Evolutionary conservation across 208 protist species (phyloP).

Genomic region (Leishmania gerbilli): DNA sequence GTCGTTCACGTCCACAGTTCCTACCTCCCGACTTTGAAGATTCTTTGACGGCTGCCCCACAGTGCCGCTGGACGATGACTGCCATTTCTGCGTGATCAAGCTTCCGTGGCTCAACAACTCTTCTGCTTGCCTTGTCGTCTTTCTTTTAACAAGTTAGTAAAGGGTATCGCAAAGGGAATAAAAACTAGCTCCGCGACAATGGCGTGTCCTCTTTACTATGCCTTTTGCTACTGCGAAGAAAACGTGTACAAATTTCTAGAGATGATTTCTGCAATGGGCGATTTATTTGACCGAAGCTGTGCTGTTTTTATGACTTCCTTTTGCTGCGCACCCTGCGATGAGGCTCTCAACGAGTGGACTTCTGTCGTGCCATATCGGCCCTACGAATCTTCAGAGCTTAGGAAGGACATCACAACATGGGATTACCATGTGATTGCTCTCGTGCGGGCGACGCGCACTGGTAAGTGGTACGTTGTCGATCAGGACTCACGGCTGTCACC

Average conservation of each 20-base stretch:
- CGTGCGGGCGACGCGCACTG: neutral
- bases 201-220: conserved; percentile 16
- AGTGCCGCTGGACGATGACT: neutral
- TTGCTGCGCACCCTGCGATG: conserved; percentile 1
- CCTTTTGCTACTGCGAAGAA: conserved; percentile 46
- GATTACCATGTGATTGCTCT: conserved; percentile 50
- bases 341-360: conserved; percentile 29
- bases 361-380: conserved; percentile 39
- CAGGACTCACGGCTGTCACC: conserved; percentile 29
- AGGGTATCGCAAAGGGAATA: neutral
- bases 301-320: conserved; percentile 45
- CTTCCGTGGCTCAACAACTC: neutral
- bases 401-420: conserved; percentile 30
- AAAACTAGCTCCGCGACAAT: neutral
- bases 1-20: neutral
- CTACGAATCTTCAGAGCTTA: conserved; percentile 8
- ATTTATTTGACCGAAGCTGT: conserved; percentile 30
- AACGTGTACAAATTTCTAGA: conserved; percentile 36
- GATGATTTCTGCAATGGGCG: neutral
- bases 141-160: neutral
- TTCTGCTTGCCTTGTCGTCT: neutral
- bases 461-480: conserved; percentile 37
- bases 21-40: neutral
- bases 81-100: neutral
- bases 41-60: neutral